Percentiles rank a stretch among this genome's conserved stretches.
phyloP scores from a whole-genome alignment of 2,329 filamentous ascomycete species.

The Beauveria caledonica region DNA sequence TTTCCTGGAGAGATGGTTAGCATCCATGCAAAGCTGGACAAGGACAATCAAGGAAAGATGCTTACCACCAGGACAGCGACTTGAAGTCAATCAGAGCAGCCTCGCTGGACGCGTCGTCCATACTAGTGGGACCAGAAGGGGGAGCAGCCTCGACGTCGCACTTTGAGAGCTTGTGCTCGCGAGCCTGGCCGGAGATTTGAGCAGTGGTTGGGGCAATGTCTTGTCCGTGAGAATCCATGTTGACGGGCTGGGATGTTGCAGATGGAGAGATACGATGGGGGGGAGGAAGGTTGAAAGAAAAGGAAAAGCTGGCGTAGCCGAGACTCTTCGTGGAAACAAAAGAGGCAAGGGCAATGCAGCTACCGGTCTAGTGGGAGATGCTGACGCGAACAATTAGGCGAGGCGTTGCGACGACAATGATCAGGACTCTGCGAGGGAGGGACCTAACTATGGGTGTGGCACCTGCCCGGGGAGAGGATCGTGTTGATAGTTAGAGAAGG shows the following conservation, averaged over 20 bases:
- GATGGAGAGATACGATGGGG: background rate
- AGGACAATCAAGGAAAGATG: background rate
- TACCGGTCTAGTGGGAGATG: background rate
- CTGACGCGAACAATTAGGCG: background rate
- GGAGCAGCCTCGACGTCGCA: conserved; percentile 1
- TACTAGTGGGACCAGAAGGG: background rate
- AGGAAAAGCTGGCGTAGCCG: conserved; percentile 1
- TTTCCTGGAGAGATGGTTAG: conserved; percentile 25
- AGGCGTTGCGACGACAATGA: background rate
- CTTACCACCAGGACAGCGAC: conserved; percentile 31
- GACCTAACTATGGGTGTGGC: too few species aligned
- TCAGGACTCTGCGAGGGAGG: background rate
- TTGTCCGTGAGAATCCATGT: conserved; percentile 1
- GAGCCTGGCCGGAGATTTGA: background rate
- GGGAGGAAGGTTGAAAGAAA: background rate
- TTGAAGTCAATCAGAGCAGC: conserved; percentile 26
- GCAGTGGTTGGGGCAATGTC: background rate
- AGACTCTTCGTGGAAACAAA: background rate
- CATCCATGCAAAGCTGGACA: background rate
- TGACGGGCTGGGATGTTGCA: background rate
- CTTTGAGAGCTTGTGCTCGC: background rate
- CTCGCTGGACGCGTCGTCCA: conserved; percentile 3
- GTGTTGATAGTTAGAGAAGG: background rate
- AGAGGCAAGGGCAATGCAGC: background rate
- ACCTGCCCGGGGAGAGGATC: background rate